Evolutionary conservation across 164 flowering plant species (phyloP), one percentile per base, ranked within the genome.

Genomic region (Stephania japonica): DNA sequence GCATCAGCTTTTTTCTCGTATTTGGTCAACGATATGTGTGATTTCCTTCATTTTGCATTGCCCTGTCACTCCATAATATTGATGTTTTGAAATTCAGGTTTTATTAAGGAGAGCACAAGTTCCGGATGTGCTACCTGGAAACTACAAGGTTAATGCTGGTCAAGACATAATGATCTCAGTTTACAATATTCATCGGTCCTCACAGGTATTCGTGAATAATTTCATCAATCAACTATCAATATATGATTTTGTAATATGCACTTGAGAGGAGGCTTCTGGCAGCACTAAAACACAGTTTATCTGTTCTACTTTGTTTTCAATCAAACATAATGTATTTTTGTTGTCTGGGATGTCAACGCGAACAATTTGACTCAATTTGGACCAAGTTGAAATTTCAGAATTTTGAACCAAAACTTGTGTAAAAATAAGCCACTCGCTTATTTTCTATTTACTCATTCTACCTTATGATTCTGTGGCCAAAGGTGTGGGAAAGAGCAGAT

Each of bases 81-180:
- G 9, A 32, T 59, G 69, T 50, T 11, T 21, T 6, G 70, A 75
- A 62, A 61, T 66, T 26, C 77, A 94, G 99, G 97, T 94, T 61
- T 80, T 92, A 80, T 79, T 95, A 73, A 86, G 99, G 86, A 83
- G 99, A 77, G 98, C 99, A 74, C 81, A 79, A 80, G 89, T 84
- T 38, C 75, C 84, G 77, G 99, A 95, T 66, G 80, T 78, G 67
- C 97, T 94, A 80, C 99, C 99, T 19, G 99, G 99, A 72, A 80
- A 84, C 80, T 94, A 88, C 83, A 91, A 88, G 81, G 89, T 94
- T 70, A 84, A 88, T 82, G 76, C 93, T 75, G 98, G 98, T 71
- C 98, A 95, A 86, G 98, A 95, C 78, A 87, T 94, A 70, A 92
- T 95, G 97, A 95, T 95, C 42, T 92, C 99, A 25, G 98, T 95